Percentiles rank a stretch among this genome's conserved stretches.
Conservation (phyloP, 768 basidiomycete species). For the Naematelia encephala region DNA sequence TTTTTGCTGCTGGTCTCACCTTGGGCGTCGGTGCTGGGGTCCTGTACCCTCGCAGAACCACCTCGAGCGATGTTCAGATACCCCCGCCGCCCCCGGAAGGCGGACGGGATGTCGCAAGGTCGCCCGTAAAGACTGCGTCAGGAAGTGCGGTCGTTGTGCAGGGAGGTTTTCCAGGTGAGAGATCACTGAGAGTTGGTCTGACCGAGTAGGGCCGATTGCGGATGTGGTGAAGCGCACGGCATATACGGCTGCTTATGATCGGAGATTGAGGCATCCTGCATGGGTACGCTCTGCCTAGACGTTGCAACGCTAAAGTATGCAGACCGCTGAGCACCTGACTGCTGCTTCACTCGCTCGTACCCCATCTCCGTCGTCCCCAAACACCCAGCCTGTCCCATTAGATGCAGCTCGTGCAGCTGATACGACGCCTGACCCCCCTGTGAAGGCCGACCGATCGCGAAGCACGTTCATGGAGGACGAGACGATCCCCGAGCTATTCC, state of each 20-base stretch:
- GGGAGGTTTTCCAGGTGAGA: slow-evolving; percentile 73
- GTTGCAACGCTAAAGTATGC: slow-evolving; percentile 6
- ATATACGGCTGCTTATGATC: slow-evolving; percentile 86
- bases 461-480: slow-evolving; percentile 82
- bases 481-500: slow-evolving; percentile 68
- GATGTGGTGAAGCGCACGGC: slow-evolving; percentile 76
- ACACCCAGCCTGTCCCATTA: slow-evolving; percentile 47
- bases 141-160: slow-evolving; percentile 22
- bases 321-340: slow-evolving; percentile 96
- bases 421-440: slow-evolving; percentile 19
- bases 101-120: slow-evolving; percentile 53
- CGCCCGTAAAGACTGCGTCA: slow-evolving; percentile 50
- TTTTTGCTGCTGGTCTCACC: slow-evolving; percentile 77
- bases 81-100: slow-evolving; percentile 55
- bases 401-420: slow-evolving; percentile 35
- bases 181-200: slow-evolving; percentile 12
- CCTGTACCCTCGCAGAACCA: slow-evolving; percentile 27
- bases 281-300: slow-evolving; percentile 63
- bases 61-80: slow-evolving; percentile 33
- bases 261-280: slow-evolving; percentile 81
- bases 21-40: slow-evolving; percentile 67
- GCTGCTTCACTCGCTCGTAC: slow-evolving; percentile 66
- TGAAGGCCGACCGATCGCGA: slow-evolving; percentile 66
- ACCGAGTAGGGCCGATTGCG: slow-evolving; percentile 68
- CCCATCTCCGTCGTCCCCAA: slow-evolving; percentile 27